Conservation (phyloP, 2,329 filamentous ascomycete species). For the Xylaria digitata region DNA sequence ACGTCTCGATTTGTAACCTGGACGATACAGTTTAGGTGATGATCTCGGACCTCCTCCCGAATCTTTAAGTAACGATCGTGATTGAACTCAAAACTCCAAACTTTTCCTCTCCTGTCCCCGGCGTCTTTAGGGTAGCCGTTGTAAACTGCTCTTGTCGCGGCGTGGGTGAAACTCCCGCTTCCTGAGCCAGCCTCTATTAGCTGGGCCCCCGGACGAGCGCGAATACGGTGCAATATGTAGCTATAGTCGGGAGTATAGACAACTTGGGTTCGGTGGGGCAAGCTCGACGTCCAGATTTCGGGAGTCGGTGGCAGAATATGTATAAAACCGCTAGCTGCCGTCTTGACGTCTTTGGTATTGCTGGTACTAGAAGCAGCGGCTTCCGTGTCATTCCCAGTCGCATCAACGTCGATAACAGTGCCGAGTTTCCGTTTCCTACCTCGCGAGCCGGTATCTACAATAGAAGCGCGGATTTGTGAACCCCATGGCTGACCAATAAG, state of each 20-base stretch:
- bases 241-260: constrained; percentile 90
- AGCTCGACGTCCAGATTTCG: constrained; percentile 82
- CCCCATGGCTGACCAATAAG: constrained; percentile 87
- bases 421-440: constrained; percentile 74
- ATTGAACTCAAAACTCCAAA: constrained; percentile 88
- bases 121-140: constrained; percentile 70
- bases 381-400: constrained; percentile 53
- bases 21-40: constrained; percentile 73
- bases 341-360: constrained; percentile 55
- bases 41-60: constrained; percentile 74
- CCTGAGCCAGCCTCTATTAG: constrained; percentile 86
- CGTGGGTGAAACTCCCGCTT: constrained; percentile 86
- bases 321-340: constrained; percentile 76
- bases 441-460: constrained; percentile 90
- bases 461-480: constrained; percentile 87
- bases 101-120: constrained; percentile 68
- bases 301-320: constrained; percentile 83
- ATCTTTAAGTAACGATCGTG: constrained; percentile 77
- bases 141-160: constrained; percentile 79
- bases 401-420: constrained; percentile 58
- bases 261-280: constrained; percentile 86
- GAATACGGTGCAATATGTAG: constrained; percentile 81
- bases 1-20: constrained; percentile 83
- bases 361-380: constrained; percentile 35
- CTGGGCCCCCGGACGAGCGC: constrained; percentile 76